A percentile compares a stretch with the other conserved stretches of the same genome.
Evolutionary conservation across 441 rosid genomes (phyloP).

Genomic region (Brassica hybrid): DNA sequence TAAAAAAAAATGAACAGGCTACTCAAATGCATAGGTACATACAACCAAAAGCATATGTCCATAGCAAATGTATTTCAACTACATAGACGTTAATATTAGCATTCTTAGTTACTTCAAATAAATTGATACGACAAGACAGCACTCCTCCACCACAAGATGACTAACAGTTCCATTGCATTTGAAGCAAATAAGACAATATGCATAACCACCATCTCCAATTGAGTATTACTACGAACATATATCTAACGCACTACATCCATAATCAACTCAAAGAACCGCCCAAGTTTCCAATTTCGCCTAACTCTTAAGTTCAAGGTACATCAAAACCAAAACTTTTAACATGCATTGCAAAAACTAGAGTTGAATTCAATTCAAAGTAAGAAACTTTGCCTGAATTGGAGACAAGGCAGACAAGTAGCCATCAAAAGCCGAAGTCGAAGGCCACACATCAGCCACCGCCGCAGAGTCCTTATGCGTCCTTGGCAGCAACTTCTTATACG

Average conservation of each 20-base stretch:
- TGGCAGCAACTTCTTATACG: conserved; percentile 88
- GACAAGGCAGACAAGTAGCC: conserved; percentile 91
- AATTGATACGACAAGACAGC: not conserved
- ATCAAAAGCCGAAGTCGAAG: conserved; percentile 97
- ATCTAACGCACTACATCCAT: too few species aligned
- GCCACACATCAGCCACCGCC: conserved; percentile 97
- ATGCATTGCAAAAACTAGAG: conserved; percentile 17
- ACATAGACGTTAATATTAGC: not conserved
- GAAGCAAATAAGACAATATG: too few species aligned
- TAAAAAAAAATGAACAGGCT: too few species aligned
- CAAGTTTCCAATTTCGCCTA: not conserved
- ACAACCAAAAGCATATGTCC: too few species aligned
- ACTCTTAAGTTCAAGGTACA: not conserved
- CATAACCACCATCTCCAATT: too few species aligned
- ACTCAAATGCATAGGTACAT: too few species aligned
- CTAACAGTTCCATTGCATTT: too few species aligned
- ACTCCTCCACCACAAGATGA: conserved; percentile 25
- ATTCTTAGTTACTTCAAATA: conserved; percentile 8
- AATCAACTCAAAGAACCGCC: not conserved
- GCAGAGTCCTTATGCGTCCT: conserved; percentile 93
- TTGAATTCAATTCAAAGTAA: not conserved
- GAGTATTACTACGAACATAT: too few species aligned
- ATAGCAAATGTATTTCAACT: too few species aligned
- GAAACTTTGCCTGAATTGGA: conserved; percentile 80
- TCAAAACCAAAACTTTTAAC: conserved; percentile 4